Evolutionary conservation across 2,329 filamentous ascomycete species (phyloP), one percentile per base, ranked within the genome.

Genomic region (Rhynchosporium secalis): DNA sequence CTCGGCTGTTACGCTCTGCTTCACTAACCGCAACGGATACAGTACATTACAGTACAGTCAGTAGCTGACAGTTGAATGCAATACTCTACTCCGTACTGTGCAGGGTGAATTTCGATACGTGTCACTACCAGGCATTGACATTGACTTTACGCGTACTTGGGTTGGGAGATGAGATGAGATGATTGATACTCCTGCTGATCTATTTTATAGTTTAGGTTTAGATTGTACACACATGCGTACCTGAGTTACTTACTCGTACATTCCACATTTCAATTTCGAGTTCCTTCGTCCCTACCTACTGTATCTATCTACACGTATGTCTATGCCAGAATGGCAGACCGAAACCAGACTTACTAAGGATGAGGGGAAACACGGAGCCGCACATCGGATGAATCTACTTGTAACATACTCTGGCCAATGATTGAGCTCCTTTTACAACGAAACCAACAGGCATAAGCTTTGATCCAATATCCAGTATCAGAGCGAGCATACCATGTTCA

Each of bases 21-120:
- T 54, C 51, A 54, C 38, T 36, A 41, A 54, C 36, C 20, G 28
- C 43, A 46, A 20, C 43, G 43, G 43, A 46, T 46, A 46, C 43
- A 46, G 43, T 46, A 7, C 36, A 40, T 7, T 7, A 8, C 7
- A 8, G 41, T 43, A 43, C 41, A 5, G 12, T n/a, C 20, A n/a
- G 41, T n/a, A 43, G 20, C 20, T 20, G 20, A 20, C 20, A 20
- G 20, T 20, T 20, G 20, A 10, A 46, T 45, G 43, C 43, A 45
- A 45, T 45, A 20, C 20, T 20, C 20, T 20, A 20, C 20, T 20
- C 20, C n/a, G 26, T 54, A n/a, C 36, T 33, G 33, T 54, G 20
- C 51, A 41, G 51, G 51, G 51, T 54, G 51, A 54, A 54, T 54
- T 29, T 54, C 33, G n/a, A 54, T 40, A 54, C 51, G 51, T 54